Base-by-base conservation (phyloP, 2,329 filamentous ascomycete genomes). In the Nemania sp. region DNA sequence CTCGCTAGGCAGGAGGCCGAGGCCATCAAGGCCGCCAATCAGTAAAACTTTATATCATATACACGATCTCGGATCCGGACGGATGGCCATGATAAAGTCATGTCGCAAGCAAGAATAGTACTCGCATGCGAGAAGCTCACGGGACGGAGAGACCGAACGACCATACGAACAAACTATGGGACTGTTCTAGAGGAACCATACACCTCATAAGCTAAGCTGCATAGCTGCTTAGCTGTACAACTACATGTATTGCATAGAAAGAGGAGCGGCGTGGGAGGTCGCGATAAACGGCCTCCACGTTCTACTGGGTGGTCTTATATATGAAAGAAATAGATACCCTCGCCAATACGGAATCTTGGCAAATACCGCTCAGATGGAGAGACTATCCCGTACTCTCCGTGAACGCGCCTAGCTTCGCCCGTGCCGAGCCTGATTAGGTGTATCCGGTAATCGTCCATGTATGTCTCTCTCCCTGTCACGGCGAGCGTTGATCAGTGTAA, bases 1-100 rank as follows among this genome's bases (percentile, higher is more conserved):
- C 70, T 80, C 69, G 84, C 83, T 14, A 79, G 77, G 64, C 77
- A 75, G 50, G 78, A 77, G 61, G 75, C 74, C 34, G 74, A 77
- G 33, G 72, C 73, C 47, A 70, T 78, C 65, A 74, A 70, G 66
- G 63, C 69, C 45, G 67, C 68, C 36, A 66, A 66, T 53, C 52
- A 68, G 49, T 67, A 65, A 62, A 49, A 28, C 8, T 30, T 31
- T 20, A 45, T n/a, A n/a, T n/a, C n/a, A n/a, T n/a, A n/a, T n/a
- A n/a, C n/a, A n/a, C n/a, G 36, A 43, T n/a, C 3, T 17, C 11
- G 9, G 36, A 41, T 12, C 34, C 9, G 22, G 36, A 50, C n/a
- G 19, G 26, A 40, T 12, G 12, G 19, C 14, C 6, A 47, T 39
- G 23, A 17, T 4, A 28, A 19, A 28, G 2, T 41, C 26, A 26